Evolutionary conservation across 805 yeast genomes (phyloP).

Genomic region (Kluyveromyces aestuarii): DNA sequence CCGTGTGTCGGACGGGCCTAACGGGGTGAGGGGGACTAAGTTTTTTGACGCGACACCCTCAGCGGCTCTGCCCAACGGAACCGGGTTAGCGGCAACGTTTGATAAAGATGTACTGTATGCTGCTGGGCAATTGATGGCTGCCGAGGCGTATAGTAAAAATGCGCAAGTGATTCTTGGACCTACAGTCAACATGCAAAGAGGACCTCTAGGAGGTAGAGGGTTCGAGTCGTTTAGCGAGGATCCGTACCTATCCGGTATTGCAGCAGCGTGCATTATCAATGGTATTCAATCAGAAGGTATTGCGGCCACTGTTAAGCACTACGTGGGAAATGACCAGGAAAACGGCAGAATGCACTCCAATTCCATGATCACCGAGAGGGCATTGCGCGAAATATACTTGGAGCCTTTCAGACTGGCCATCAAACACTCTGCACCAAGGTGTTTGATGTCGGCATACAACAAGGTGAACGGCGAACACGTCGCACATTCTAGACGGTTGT

Average conservation of each 20-base stretch:
- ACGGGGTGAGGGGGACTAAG: conserved; percentile 52
- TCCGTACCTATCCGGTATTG: conserved; percentile 40
- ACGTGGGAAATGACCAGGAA: conserved; percentile 54
- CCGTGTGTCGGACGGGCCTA: conserved; percentile 51
- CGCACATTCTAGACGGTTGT: conserved; percentile 34
- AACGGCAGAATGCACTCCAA: conserved; percentile 42
- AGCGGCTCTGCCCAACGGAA: conserved; percentile 54
- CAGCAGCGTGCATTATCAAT: conserved; percentile 39
- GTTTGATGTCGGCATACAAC: conserved; percentile 56
- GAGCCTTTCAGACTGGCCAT: conserved; percentile 32
- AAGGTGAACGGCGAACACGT: conserved; percentile 23
- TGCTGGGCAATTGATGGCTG: conserved; percentile 45
- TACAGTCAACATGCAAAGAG: conserved; percentile 44
- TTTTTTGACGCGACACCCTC: conserved; percentile 44
- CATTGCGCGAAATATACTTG: conserved; percentile 50
- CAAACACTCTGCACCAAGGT: conserved; percentile 41
- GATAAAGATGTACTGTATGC: conserved; percentile 39
- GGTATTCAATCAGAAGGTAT: conserved; percentile 47
- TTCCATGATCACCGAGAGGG: conserved; percentile 46
- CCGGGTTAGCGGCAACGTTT: conserved; percentile 50
- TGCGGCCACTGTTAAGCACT: conserved; percentile 53
- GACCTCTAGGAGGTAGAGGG: conserved; percentile 54
- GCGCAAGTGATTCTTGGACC: conserved; percentile 44
- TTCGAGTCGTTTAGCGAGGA: conserved; percentile 58
- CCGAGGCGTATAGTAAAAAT: conserved; percentile 45